Evolutionary conservation across 768 basidiomycete genomes (phyloP).

Genomic region (Mycena olivaceomarginata): DNA sequence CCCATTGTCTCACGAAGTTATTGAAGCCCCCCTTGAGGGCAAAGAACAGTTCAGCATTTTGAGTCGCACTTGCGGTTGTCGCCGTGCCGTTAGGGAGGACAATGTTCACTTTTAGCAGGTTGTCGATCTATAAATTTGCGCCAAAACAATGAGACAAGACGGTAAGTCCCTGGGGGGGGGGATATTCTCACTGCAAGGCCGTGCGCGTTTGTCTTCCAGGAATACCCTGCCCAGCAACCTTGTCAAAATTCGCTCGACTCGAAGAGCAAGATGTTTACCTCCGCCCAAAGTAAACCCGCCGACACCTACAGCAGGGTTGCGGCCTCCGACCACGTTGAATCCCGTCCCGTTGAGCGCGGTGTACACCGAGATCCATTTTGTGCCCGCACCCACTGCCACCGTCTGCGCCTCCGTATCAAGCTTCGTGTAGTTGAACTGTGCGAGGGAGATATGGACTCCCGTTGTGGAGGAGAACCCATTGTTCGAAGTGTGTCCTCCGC

Average conservation of each 20-base stretch:
- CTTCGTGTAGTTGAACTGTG: constrained; percentile 29
- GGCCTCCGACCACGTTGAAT: constrained; percentile 39
- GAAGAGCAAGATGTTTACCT: background rate
- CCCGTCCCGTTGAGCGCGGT: constrained; percentile 28
- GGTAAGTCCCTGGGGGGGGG: no score
- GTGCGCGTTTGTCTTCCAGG: constrained; percentile 38
- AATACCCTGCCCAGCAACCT: constrained; percentile 22
- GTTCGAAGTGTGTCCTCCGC: constrained; percentile 40
- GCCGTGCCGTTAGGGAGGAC: constrained; percentile 38
- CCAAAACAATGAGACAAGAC: background rate
- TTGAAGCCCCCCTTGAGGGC: constrained; percentile 40
- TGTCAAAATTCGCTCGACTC: background rate
- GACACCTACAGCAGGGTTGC: constrained; percentile 35
- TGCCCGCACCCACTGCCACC: constrained; percentile 28
- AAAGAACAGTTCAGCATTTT: constrained; percentile 27
- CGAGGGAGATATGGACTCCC: constrained; percentile 40
- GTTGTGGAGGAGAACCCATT: constrained; percentile 45
- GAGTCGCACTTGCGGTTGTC: constrained; percentile 21
- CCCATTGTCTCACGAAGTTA: constrained; percentile 27
- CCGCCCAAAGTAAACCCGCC: constrained; percentile 39
- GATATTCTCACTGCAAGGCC: constrained; percentile 26
- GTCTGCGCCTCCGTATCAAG: constrained; percentile 15
- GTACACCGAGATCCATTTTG: constrained; percentile 38
- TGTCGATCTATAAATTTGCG: constrained; percentile 30
- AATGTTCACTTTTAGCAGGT: constrained; percentile 25